Base-by-base conservation (phyloP, 2,329 filamentous ascomycete species). In the Neonectria coccinea region DNA sequence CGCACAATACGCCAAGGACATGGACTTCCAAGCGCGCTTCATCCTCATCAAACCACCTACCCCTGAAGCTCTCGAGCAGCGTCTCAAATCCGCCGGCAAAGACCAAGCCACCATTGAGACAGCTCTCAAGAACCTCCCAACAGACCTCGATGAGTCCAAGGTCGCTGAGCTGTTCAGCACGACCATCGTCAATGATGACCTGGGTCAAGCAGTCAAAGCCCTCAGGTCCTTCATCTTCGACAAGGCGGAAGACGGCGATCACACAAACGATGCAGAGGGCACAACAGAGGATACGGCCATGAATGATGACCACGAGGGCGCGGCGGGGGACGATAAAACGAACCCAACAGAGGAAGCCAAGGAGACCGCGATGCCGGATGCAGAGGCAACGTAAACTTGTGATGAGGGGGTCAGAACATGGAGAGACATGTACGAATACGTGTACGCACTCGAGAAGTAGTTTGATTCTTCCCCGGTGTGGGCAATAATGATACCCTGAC, bases 1-100 rank as follows among this genome's bases (percentile, higher is more conserved):
- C 22, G 82, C 84, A 7, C 83, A 87, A 71, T 85, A 86, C 71
- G 83, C 86, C 64, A 87, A 85, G 66, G 86, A 88, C 62, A 84
- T 85, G 71, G 84, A 81, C 52, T 89, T 86, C 61, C 73, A 81
- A 29, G 87, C 86, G 2, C 84, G 87, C 6, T 85, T 84, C 67
- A 76, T 90, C 56, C 83, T 88, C 64, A 71, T 90, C 65, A 78
- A 80, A 33, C 82, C 85, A 2, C 77, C 85, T 0, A 64, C 56
- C 25, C 67, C 67, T 10, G 73, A 75, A 42, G 36, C 56, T n/a
- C 62, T 78, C 18, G 70, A 72, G 25, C 62, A 70, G 18, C 76
- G 76, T 18, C 76, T 79, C 41, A 67, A 73, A 47, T 60, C 67
- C n/a, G 69, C 70, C 2, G 74, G 72, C 22, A 73, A 67, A 25